Conservation (phyloP, 331 rosid species). For the Arachis monticola region DNA sequence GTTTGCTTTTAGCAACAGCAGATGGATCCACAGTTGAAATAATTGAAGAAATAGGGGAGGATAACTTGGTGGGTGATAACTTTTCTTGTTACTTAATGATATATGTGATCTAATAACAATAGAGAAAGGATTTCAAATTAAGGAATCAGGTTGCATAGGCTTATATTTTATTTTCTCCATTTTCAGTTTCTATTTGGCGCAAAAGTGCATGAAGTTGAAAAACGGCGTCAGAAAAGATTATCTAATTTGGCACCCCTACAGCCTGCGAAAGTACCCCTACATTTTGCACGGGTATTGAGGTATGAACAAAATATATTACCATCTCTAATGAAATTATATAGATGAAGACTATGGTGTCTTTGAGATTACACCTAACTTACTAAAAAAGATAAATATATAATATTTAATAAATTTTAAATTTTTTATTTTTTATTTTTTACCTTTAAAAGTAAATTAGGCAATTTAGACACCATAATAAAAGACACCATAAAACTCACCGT, state of each 20-base stretch:
- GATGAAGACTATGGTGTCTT: no score
- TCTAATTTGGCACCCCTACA: constrained; percentile 20
- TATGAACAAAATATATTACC: constrained; percentile 21
- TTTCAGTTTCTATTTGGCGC: constrained; percentile 79
- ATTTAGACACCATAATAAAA: no score
- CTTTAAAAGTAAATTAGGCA: no score
- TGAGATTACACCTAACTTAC: no score
- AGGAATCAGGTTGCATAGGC: constrained; percentile 28
- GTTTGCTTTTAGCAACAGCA: constrained; percentile 72
- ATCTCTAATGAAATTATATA: constrained; percentile 1
- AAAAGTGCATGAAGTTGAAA: constrained; percentile 64
- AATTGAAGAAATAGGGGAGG: constrained; percentile 72
- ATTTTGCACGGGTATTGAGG: constrained; percentile 73
- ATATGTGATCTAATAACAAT: constrained; percentile 1
- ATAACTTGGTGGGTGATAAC: constrained; percentile 61
- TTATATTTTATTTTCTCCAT: constrained; percentile 13
- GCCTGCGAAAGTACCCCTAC: constrained; percentile 39
- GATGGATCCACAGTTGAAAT: constrained; percentile 81
- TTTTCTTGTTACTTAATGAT: constrained; percentile 25
- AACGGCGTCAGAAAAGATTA: constrained; percentile 56
- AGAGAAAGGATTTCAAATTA: constrained; percentile 21
- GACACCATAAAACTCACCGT: no score
- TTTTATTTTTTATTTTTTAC: no score
- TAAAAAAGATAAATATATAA: no score
- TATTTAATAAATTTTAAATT: no score